Percentiles rank a stretch among this genome's conserved stretches.
phyloP scores from a whole-genome alignment of 805 yeast species.

The Pichia nanzhaoensis region DNA sequence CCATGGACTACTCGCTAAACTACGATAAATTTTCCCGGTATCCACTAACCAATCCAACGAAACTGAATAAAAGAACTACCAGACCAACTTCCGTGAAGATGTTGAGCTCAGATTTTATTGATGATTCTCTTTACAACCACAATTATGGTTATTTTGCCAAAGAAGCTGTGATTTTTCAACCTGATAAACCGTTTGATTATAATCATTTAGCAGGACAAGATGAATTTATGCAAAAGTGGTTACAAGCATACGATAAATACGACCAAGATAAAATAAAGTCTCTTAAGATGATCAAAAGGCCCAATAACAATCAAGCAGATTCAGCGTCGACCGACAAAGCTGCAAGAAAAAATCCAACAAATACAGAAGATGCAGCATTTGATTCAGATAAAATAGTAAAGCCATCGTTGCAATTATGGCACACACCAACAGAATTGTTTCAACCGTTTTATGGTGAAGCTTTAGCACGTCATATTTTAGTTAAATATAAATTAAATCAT shows the following conservation, averaged over 20 bases:
- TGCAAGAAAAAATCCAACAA: neutral
- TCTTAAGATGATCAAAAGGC: constrained; percentile 15
- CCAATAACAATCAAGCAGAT: constrained; percentile 2
- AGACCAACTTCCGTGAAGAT: constrained; percentile 62
- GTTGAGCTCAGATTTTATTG: constrained; percentile 76
- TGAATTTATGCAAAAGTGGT: constrained; percentile 66
- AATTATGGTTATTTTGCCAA: constrained; percentile 75
- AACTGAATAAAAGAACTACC: constrained; percentile 30
- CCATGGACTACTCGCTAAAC: constrained; percentile 29
- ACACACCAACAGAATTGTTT: constrained; percentile 82
- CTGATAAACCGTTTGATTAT: constrained; percentile 58
- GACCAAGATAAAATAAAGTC: constrained; percentile 28
- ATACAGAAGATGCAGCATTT: neutral
- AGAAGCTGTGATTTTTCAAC: constrained; percentile 72
- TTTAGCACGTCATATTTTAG: constrained; percentile 69
- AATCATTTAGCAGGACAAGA: constrained; percentile 52
- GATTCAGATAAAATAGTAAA: constrained; percentile 17
- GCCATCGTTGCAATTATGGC: constrained; percentile 68
- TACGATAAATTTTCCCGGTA: constrained; percentile 34
- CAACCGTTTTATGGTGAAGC: constrained; percentile 84
- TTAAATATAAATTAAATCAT: constrained; percentile 59
- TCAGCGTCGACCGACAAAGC: constrained; percentile 1
- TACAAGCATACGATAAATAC: constrained; percentile 50
- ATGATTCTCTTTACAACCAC: constrained; percentile 78
- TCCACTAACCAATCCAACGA: constrained; percentile 36